A percentile compares a stretch with the other conserved stretches of the same genome.
Evolutionary conservation across 129 eudicot species (phyloP).

Genomic region (Flaveria linearis): DNA sequence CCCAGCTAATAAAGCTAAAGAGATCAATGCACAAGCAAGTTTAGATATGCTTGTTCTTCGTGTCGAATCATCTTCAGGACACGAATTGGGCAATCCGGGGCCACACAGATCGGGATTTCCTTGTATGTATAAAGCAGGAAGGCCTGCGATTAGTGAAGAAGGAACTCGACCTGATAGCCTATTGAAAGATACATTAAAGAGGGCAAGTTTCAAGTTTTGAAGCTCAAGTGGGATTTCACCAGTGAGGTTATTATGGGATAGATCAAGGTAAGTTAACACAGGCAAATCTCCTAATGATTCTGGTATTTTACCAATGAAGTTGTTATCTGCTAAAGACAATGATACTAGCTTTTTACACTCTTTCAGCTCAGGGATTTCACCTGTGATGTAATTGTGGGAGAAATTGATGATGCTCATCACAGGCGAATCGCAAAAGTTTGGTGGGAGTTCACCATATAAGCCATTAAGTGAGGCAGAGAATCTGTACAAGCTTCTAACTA

Average conservation of each 20-base stretch:
- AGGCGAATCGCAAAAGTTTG: slow-evolving; percentile 83
- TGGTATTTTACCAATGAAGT: slow-evolving; percentile 73
- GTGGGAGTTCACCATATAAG: slow-evolving; percentile 77
- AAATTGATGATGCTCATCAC: slow-evolving; percentile 87
- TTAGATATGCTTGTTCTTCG: slow-evolving; percentile 45
- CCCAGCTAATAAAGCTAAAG: slow-evolving; percentile 49
- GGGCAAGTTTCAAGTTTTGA: slow-evolving; percentile 83
- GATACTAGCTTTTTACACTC: slow-evolving; percentile 72
- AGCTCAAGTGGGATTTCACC: slow-evolving; percentile 84
- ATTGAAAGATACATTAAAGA: slow-evolving; percentile 90
- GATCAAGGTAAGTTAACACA: slow-evolving; percentile 86
- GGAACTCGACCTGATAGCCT: slow-evolving; percentile 77
- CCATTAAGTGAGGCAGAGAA: slow-evolving; percentile 83
- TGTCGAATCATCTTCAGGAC: slow-evolving; percentile 34
- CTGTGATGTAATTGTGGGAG: slow-evolving; percentile 70
- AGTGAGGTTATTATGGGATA: slow-evolving; percentile 78
- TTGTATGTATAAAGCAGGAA: slow-evolving; percentile 85
- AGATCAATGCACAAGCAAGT: slow-evolving; percentile 52
- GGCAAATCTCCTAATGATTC: slow-evolving; percentile 68
- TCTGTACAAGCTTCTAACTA: slow-evolving; percentile 70
- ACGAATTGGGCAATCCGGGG: slow-evolving; percentile 61
- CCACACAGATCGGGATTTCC: slow-evolving; percentile 87
- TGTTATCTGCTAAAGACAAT: slow-evolving; percentile 76
- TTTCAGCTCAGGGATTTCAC: slow-evolving; percentile 66
- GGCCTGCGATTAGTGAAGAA: slow-evolving; percentile 55